Conservation (phyloP, 345 rosid genomes). For the Laguncularia racemosa region DNA sequence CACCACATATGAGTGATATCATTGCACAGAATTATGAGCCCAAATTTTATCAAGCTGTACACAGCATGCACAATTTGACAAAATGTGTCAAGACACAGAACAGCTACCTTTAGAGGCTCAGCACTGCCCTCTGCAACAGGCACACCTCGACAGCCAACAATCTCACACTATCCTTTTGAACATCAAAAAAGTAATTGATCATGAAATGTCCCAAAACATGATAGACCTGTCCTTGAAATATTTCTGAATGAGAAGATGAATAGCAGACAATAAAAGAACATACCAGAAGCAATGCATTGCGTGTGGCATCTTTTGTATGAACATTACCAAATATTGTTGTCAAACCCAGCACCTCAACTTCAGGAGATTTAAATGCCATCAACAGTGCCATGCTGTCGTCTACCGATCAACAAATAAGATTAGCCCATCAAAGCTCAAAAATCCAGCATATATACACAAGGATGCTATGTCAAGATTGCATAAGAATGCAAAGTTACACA, state of each 20-base stretch:
- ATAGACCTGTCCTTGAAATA: neutral
- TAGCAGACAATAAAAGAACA: conserved; percentile 11
- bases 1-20: no score
- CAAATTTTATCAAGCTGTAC: no score
- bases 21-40: no score
- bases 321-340: conserved; percentile 91
- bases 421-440: conserved; percentile 1
- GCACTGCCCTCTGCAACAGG: conserved; percentile 85
- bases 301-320: conserved; percentile 60
- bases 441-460: neutral
- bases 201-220: conserved; percentile 25
- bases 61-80: no score
- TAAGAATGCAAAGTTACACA: no score
- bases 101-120: conserved; percentile 75
- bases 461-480: neutral
- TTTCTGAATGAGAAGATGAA: no score
- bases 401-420: conserved; percentile 11
- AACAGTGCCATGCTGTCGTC: conserved; percentile 94
- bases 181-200: conserved; percentile 37
- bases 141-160: conserved; percentile 69
- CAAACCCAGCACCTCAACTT: conserved; percentile 70
- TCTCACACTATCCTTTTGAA: conserved; percentile 93
- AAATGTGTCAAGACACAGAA: neutral
- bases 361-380: conserved; percentile 87
- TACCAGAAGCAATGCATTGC: conserved; percentile 86